Percentiles rank a stretch among this genome's conserved stretches.
phyloP scores from a whole-genome alignment of 2,329 filamentous ascomycete species.

The Venturia pyrina region DNA sequence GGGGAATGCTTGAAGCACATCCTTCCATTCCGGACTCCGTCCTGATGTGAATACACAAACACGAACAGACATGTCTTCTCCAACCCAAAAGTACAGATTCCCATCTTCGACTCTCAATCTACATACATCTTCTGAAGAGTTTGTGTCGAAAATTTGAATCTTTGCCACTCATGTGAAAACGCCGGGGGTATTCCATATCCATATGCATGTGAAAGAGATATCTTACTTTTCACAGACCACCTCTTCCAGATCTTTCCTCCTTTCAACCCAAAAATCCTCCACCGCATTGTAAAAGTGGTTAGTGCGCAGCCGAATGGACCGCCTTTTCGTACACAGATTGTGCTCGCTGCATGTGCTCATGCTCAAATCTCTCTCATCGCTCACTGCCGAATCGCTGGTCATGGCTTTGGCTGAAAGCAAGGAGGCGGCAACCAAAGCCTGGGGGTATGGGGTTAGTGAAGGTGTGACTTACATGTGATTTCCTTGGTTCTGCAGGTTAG shows the following conservation, averaged over 20 bases:
- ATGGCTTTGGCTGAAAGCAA: background rate
- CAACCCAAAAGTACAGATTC: background rate
- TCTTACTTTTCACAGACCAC: background rate
- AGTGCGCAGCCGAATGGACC: background rate
- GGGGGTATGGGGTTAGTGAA: background rate
- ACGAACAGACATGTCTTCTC: background rate
- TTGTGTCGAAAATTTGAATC: background rate
- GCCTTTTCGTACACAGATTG: background rate
- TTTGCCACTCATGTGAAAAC: background rate
- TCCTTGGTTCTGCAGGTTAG: background rate
- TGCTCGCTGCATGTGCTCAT: background rate
- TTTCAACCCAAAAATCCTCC: background rate
- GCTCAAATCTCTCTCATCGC: background rate
- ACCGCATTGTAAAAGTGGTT: background rate
- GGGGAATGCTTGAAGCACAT: conserved; percentile 1
- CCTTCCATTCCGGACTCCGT: background rate
- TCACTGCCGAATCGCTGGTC: background rate
- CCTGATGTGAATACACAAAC: no score
- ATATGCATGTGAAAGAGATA: background rate
- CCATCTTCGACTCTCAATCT: background rate
- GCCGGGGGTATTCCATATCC: background rate
- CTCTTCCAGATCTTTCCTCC: background rate
- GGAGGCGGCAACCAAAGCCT: background rate
- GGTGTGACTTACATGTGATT: background rate
- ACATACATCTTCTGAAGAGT: background rate